Conservation (phyloP, 1,139 yeast species). For the Saccharomycopsis crataegensis region DNA sequence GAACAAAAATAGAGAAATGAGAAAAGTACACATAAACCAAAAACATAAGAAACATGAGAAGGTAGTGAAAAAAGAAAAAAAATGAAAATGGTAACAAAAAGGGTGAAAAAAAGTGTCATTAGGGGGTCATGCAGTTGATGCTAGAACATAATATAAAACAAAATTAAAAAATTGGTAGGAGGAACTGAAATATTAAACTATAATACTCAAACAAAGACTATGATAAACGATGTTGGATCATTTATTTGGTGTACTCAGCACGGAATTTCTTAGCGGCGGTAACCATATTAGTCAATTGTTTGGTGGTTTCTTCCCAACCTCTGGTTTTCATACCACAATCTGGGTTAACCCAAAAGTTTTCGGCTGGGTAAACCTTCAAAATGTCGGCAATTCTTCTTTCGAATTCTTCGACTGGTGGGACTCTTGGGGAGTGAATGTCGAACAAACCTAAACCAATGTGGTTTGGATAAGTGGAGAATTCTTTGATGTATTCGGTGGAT, state of each 20-base stretch:
- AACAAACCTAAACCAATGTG: slow-evolving; percentile 99
- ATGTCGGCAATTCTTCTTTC: slow-evolving; percentile 88
- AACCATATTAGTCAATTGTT: slow-evolving; percentile 94
- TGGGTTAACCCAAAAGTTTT: slow-evolving; percentile 99
- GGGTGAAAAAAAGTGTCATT: background rate
- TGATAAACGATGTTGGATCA: background rate
- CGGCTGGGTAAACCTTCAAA: slow-evolving; percentile 94
- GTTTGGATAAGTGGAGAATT: slow-evolving; percentile 97
- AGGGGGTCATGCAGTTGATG: slow-evolving; percentile 7
- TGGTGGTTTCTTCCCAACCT: slow-evolving; percentile 88
- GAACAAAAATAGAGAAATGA: background rate
- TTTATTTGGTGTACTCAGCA: slow-evolving; percentile 35
- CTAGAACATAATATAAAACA: background rate
- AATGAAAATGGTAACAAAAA: background rate
- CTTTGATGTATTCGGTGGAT: slow-evolving; percentile 95
- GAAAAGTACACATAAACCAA: background rate
- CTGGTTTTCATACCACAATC: slow-evolving; percentile 99
- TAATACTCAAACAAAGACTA: background rate
- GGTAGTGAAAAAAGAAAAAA: background rate
- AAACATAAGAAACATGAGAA: background rate
- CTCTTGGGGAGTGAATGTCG: slow-evolving; percentile 99
- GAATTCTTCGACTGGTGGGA: slow-evolving; percentile 95
- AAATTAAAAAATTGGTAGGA: background rate
- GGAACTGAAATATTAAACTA: background rate
- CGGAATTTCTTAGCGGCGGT: slow-evolving; percentile 97